Conservation (phyloP, 192 early-diverging fungal species). For the Umbelopsis sp. region DNA sequence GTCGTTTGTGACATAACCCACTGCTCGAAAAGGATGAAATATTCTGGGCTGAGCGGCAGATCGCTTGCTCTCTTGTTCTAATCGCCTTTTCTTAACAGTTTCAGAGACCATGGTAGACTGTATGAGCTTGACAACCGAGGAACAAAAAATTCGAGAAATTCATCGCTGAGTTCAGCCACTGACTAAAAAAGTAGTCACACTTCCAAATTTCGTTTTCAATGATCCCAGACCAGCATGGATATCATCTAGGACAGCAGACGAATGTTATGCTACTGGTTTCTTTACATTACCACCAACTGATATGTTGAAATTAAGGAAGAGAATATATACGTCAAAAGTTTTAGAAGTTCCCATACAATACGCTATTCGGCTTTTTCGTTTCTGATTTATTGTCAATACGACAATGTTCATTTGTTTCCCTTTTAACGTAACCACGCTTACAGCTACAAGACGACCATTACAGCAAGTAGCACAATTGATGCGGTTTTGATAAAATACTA, state of each 20-base stretch:
- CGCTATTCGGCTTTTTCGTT: no score
- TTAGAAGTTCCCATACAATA: no score
- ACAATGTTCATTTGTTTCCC: no score
- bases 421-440: no score
- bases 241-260: background rate
- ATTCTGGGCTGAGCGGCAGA: conserved; percentile 46
- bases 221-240: background rate
- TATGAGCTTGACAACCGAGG: conserved; percentile 21
- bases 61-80: conserved; percentile 23
- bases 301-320: no score
- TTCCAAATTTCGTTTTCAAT: background rate
- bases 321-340: no score
- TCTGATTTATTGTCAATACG: no score
- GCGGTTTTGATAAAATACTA: no score
- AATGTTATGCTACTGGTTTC: no score
- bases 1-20: conserved; percentile 88
- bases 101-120: conserved; percentile 5
- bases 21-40: conserved; percentile 87
- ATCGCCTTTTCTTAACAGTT: conserved; percentile 24
- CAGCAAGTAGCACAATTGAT: no score
- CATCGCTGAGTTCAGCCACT: conserved; percentile 3
- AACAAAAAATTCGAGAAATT: conserved; percentile 15
- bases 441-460: no score
- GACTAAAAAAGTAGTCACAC: conserved; percentile 11
- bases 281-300: no score